Conservation (phyloP, 768 basidiomycete species). For the Termitomyces sp. region DNA sequence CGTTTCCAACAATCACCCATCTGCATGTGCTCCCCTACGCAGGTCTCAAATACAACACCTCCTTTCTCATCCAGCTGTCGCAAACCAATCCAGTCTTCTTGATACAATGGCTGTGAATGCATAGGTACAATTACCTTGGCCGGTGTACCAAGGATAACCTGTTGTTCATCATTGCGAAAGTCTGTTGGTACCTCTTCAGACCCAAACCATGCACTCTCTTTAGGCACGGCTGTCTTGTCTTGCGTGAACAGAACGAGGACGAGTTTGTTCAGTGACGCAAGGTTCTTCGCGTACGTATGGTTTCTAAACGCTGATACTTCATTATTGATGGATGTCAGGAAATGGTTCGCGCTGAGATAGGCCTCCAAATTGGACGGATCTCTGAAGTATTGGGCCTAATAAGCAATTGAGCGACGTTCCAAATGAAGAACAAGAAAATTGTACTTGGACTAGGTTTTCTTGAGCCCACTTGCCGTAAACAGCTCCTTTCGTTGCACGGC, state of each 20-base stretch:
- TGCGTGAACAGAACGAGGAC: constrained; percentile 70
- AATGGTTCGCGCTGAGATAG: constrained; percentile 59
- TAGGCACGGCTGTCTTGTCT: constrained; percentile 77
- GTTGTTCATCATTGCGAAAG: constrained; percentile 12
- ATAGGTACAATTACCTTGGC: constrained; percentile 53
- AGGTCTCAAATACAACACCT: constrained; percentile 52
- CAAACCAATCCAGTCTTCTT: constrained; percentile 80
- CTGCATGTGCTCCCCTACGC: constrained; percentile 76
- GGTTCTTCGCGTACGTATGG: constrained; percentile 51
- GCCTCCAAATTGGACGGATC: constrained; percentile 56
- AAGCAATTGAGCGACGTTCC: not conserved
- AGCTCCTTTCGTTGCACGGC: constrained; percentile 52
- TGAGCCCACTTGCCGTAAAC: constrained; percentile 79
- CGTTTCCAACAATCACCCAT: constrained; percentile 58
- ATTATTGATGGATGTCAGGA: constrained; percentile 77
- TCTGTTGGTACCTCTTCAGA: constrained; percentile 50
- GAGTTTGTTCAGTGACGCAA: constrained; percentile 58
- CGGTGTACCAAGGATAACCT: constrained; percentile 7
- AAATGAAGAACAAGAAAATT: not conserved
- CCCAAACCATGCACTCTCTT: constrained; percentile 86
- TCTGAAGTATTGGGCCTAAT: constrained; percentile 82
- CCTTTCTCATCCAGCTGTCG: constrained; percentile 64
- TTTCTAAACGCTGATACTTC: constrained; percentile 56
- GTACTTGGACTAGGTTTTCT: constrained; percentile 66
- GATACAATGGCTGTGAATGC: constrained; percentile 67